Conservation (phyloP, 495 filamentous ascomycete species). For the Penicillium subrubescens region DNA sequence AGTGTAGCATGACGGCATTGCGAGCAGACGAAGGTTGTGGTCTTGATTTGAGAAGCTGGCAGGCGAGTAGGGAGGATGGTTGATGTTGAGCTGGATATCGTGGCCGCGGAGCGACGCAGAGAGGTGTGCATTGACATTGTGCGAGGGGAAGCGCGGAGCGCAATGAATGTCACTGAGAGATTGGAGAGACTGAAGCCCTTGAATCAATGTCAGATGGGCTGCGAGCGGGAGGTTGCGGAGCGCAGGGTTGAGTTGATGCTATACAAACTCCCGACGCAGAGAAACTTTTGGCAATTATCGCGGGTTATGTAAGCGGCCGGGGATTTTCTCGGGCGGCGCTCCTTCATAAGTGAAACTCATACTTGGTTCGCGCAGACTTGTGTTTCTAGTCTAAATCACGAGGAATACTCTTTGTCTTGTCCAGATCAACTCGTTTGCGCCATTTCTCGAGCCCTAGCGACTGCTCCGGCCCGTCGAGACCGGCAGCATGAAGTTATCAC, state of each 20-base stretch:
- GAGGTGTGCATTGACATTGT: slow-evolving; percentile 44
- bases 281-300: slow-evolving; percentile 39
- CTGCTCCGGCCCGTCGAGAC: slow-evolving; percentile 10
- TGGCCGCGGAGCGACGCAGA: slow-evolving; percentile 47
- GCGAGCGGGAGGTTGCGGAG: slow-evolving; percentile 19
- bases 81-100: slow-evolving; percentile 33
- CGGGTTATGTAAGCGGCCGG: slow-evolving; percentile 30
- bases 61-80: slow-evolving; percentile 29
- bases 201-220: not conserved
- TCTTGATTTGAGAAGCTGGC: slow-evolving; percentile 26
- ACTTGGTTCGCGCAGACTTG: slow-evolving; percentile 18
- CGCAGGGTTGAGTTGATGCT: slow-evolving; percentile 21
- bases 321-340: slow-evolving; percentile 23
- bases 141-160: not conserved
- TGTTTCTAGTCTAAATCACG: slow-evolving; percentile 12
- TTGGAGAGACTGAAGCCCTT: not conserved
- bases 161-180: not conserved
- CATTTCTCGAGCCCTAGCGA: slow-evolving; percentile 15
- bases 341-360: not conserved
- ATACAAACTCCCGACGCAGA: slow-evolving; percentile 23
- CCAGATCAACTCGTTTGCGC: not conserved
- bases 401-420: not conserved
- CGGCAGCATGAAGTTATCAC: slow-evolving; percentile 38
- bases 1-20: slow-evolving; percentile 83
- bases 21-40: slow-evolving; percentile 47